Percentiles rank a stretch among this genome's conserved stretches.
phyloP scores from a whole-genome alignment of 1,139 yeast species.

The Sugiyamaella novakii region DNA sequence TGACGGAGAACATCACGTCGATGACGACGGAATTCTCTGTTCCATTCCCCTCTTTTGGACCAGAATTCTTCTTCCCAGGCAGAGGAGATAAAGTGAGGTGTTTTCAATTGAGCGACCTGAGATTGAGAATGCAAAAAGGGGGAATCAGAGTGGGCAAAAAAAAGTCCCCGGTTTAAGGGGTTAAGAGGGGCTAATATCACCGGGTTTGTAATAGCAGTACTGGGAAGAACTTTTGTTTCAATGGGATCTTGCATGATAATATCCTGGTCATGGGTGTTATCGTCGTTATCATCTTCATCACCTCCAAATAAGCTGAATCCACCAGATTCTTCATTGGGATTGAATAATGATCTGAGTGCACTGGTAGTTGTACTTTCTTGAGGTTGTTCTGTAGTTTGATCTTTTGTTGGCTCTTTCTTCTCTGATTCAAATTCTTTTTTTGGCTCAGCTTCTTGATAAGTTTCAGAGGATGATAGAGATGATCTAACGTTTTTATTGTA shows the following conservation, averaged over 20 bases:
- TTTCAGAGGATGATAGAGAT: too few relatives aligned
- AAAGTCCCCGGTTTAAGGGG: constrained; percentile 54
- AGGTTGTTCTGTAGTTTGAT: not conserved
- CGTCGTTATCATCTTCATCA: constrained; percentile 28
- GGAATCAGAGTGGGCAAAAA: constrained; percentile 80
- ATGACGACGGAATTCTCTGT: constrained; percentile 71
- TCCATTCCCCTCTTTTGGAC: constrained; percentile 79
- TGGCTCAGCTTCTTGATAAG: too few relatives aligned
- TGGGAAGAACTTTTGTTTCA: constrained; percentile 7
- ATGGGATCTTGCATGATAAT: constrained; percentile 19
- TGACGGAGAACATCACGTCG: constrained; percentile 72
- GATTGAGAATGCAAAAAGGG: constrained; percentile 86
- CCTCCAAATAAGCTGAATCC: constrained; percentile 35
- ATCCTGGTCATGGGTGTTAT: constrained; percentile 13
- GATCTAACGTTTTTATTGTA: too few relatives aligned
- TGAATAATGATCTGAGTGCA: constrained; percentile 63
- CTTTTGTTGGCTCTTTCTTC: constrained; percentile 24
- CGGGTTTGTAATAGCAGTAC: constrained; percentile 1
- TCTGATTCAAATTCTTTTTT: not conserved
- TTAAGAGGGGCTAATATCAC: constrained; percentile 18
- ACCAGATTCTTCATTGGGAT: constrained; percentile 46
- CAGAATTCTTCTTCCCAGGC: constrained; percentile 80
- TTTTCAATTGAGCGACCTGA: constrained; percentile 60
- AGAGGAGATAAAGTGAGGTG: constrained; percentile 43
- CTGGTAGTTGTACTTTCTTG: constrained; percentile 17